These are phyloP conservation scores for Excoecaria agallocha DNA, from an alignment of 345 rosid species.

Conservation along the genomic window DNA sequence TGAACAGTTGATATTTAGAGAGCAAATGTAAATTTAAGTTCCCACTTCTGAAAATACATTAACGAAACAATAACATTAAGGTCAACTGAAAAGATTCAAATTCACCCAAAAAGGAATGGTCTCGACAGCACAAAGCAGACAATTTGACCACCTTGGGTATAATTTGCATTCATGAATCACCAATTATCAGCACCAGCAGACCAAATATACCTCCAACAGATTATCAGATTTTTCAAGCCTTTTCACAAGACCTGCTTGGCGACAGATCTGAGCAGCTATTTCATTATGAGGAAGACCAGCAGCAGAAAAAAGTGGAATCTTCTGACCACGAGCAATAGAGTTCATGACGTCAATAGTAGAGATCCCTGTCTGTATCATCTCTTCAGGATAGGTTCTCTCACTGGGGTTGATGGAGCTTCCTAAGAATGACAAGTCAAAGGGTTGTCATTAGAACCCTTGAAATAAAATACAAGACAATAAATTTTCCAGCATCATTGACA, in stretches of 20 bases:
- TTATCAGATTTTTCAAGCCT: constrained; percentile 79
- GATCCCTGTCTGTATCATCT: constrained; percentile 98
- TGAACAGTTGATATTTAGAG: not conserved
- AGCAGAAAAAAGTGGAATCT: constrained; percentile 97
- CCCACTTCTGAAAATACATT: not conserved
- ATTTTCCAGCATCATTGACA: not conserved
- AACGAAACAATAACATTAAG: not conserved
- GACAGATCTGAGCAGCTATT: constrained; percentile 98
- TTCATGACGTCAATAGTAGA: constrained; percentile 98
- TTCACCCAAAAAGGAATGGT: not conserved
- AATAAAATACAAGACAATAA: not conserved
- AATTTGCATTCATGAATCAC: not conserved
- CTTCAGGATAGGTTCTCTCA: constrained; percentile 97
- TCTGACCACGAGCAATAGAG: constrained; percentile 97
- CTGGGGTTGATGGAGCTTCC: constrained; percentile 99
- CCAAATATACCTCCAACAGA: constrained; percentile 58
- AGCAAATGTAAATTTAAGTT: not conserved
- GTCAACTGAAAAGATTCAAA: not conserved
- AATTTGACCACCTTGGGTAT: not conserved
- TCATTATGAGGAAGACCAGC: constrained; percentile 99
- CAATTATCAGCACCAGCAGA: not conserved
- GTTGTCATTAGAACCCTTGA: not conserved
- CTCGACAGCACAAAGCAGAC: not conserved
- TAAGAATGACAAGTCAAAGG: constrained; percentile 26
- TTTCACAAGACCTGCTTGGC: constrained; percentile 97